Evolutionary conservation across 768 basidiomycete species (phyloP).

Genomic region (Boletus rex-veris): DNA sequence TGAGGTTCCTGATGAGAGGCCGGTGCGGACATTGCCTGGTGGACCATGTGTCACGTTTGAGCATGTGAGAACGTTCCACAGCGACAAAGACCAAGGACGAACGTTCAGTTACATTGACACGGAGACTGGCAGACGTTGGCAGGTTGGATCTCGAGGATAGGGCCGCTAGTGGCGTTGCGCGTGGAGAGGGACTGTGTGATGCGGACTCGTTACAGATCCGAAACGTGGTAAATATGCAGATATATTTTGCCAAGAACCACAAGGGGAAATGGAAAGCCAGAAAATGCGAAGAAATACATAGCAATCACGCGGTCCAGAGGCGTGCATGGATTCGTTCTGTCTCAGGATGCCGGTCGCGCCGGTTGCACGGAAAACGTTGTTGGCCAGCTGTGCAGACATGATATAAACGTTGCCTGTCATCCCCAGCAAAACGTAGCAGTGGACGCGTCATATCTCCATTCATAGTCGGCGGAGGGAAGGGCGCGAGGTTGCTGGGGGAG

Average conservation of each 20-base stretch:
- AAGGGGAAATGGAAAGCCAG: constrained; percentile 9
- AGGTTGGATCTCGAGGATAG: too few relatives aligned
- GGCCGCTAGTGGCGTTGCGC: neutral
- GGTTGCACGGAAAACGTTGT: constrained; percentile 17
- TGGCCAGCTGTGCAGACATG: constrained; percentile 12
- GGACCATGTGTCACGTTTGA: constrained; percentile 12
- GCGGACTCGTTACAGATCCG: constrained; percentile 10
- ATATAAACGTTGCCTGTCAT: constrained; percentile 8
- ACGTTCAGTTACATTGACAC: too few relatives aligned
- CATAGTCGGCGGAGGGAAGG: constrained; percentile 1
- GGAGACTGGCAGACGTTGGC: too few relatives aligned
- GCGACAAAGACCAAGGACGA: neutral
- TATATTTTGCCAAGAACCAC: constrained; percentile 8
- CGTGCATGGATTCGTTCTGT: neutral
- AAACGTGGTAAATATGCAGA: constrained; percentile 10
- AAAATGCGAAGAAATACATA: constrained; percentile 2
- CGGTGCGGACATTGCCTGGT: constrained; percentile 7
- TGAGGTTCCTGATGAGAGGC: constrained; percentile 19
- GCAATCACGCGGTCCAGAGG: constrained; percentile 1
- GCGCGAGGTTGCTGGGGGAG: neutral
- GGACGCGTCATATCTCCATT: too few relatives aligned
- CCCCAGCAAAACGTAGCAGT: too few relatives aligned
- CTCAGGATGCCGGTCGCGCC: constrained; percentile 19
- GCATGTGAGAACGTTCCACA: constrained; percentile 7
- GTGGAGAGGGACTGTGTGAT: neutral